A percentile compares a stretch with the other conserved stretches of the same genome.
Evolutionary conservation across 768 basidiomycete genomes (phyloP).

Genomic region (Peribolospora baueri): DNA sequence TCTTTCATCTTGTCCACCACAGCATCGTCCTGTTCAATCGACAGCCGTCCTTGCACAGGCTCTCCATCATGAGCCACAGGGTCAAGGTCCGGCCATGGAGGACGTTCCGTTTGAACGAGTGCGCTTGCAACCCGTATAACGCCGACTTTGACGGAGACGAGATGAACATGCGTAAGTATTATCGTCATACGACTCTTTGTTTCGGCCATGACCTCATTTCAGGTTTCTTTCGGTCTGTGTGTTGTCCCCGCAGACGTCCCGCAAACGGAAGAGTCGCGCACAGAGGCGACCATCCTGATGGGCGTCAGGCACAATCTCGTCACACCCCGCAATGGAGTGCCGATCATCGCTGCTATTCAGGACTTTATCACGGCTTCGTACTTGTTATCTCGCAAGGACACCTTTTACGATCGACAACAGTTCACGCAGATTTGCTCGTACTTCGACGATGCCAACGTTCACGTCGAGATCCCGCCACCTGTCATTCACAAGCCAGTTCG

Average conservation of each 20-base stretch:
- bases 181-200: neutral
- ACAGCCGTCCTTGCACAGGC: slow-evolving; percentile 93
- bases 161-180: slow-evolving; percentile 78
- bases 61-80: slow-evolving; percentile 97
- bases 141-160: slow-evolving; percentile 99
- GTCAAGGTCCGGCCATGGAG: slow-evolving; percentile 93
- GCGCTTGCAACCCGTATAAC: slow-evolving; percentile 92
- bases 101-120: slow-evolving; percentile 90
- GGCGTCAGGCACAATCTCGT: slow-evolving; percentile 89
- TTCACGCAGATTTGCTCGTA: slow-evolving; percentile 95
- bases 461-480: slow-evolving; percentile 88
- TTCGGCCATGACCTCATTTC: neutral
- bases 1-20: neutral
- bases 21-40: slow-evolving; percentile 88
- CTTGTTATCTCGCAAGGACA: slow-evolving; percentile 75
- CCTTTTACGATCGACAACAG: slow-evolving; percentile 74
- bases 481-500: slow-evolving; percentile 76
- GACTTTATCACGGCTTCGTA: slow-evolving; percentile 98
- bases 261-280: slow-evolving; percentile 92
- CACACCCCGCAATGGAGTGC: slow-evolving; percentile 92
- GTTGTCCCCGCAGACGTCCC: slow-evolving; percentile 48
- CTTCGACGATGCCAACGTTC: slow-evolving; percentile 65
- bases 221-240: neutral
- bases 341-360: slow-evolving; percentile 96
- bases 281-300: slow-evolving; percentile 93